Evolutionary conservation across 352 stramenopile genomes (phyloP), one percentile per base, ranked within the genome.

Genomic region (Aphanomyces invadans): DNA sequence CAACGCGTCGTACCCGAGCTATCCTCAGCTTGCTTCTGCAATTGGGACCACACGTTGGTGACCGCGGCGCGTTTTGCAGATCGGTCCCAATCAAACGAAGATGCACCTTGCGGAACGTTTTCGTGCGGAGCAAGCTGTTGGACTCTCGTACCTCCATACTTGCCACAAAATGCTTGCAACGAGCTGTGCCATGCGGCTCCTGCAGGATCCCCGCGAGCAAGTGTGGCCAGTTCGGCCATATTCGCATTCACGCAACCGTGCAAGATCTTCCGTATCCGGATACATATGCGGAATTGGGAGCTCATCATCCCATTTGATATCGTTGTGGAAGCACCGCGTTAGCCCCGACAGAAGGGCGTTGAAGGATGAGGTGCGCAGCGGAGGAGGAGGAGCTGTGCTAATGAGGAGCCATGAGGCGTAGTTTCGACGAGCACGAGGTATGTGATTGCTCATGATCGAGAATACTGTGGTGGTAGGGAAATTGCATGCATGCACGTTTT

Each of bases 31-130:
- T 29, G 26, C 15, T 25, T 54, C 26, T 54, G 46, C n/a, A 54
- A 21, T 29, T 54, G n/a, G n/a, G 46, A 31, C 46, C 46, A 54
- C n/a, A 54, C 26, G n/a, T 54, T 54, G 46, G n/a, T 21, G 46
- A 25, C n/a, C 7, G n/a, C 26, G 15, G 15, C 46, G 46, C n/a
- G 46, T 21, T 54, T 54, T 11, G 15, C n/a, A 7, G 11, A 10
- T 31, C 2, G 1, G 15, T 54, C 26, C 46, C 46, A 54, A 10
- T 31, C 46, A 21, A 54, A 54, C 46, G 46, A 54, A 11, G 46
- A 31, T 1, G 46, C n/a, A 29, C 26, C 46, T 54, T 54, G 36
- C 36, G 7, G 7, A 7, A 42, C 36, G 36, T 42, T 7, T 42
- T 15, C 36, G 15, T 42, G 7, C 36, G 36, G 7, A 15, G 15